Base-by-base conservation (phyloP, 1,284 basidiomycete species). In the Sporisorium exsertum region DNA sequence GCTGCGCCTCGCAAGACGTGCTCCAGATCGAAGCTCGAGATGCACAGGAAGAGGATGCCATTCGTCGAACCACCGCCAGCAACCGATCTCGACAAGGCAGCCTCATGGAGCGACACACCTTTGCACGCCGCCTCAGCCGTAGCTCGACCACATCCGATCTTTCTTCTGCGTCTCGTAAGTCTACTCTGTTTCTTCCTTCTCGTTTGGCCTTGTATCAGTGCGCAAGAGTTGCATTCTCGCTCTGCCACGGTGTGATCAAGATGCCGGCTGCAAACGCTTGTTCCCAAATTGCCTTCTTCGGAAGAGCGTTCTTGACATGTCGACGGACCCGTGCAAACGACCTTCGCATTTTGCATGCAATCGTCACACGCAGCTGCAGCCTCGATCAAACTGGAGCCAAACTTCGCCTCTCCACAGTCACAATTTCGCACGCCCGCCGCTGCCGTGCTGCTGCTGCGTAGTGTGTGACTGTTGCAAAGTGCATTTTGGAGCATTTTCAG, bases 31-130 rank as follows among this genome's bases (percentile, higher is more conserved):
- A 79, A 57, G 78, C 71, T 12, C 65, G 65, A 18, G 59, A 72
- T 50, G 71, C 65, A 20, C 76, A 77, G 53, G 56, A 78, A 10
- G 79, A 80, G 27, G 45, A 76, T n/a, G 74, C 73, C 22, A 65
- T 78, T 13, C 73, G 70, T 46, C 69, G 81, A 15, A 81, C 74
- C 43, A 69, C 66, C 18, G 13, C 20, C n/a, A 13, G n/a, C 13
- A 20, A 20, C 40, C 58, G 47, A 52, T 64, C 63, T 56, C 65
- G 60, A 45, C 68, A 50, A 22, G 61, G 55, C 59, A 72, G 70
- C 37, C 78, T 77, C 20, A 77, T 78, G 70, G 69, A 72, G 56
- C 64, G 70, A 35, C 62, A 55, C 26, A 43, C 50, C 2, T 68
- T 71, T 43, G 22, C 72, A 40, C 56, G 60, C 9, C 72, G 72